phyloP scores from a whole-genome alignment of 768 basidiomycete species.

The Lactarius hatsudake region DNA sequence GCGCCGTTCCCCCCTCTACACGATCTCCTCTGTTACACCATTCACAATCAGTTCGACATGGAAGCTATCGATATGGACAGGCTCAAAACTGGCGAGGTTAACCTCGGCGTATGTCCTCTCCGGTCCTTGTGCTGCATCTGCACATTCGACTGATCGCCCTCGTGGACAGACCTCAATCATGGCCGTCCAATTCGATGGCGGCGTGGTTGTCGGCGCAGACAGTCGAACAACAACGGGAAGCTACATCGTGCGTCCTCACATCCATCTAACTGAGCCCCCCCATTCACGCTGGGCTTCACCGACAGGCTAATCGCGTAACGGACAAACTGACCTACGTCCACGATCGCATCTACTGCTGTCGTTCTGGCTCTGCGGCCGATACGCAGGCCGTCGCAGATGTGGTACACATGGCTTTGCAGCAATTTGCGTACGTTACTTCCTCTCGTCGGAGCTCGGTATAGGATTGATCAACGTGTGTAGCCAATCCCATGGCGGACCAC shows the following conservation, averaged over 20 bases:
- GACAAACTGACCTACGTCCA: slow-evolving; percentile 97
- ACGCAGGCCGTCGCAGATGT: slow-evolving; percentile 95
- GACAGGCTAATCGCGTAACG: slow-evolving; percentile 93
- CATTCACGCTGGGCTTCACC: background rate
- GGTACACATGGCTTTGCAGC: slow-evolving; percentile 79
- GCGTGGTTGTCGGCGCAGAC: slow-evolving; percentile 96
- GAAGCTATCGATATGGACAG: slow-evolving; percentile 73
- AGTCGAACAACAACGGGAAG: slow-evolving; percentile 94
- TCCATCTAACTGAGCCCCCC: background rate
- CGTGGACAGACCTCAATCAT: slow-evolving; percentile 90
- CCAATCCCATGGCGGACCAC: slow-evolving; percentile 53
- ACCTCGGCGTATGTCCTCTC: slow-evolving; percentile 79
- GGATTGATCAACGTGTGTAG: slow-evolving; percentile 34
- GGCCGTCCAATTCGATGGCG: slow-evolving; percentile 95
- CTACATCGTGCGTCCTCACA: slow-evolving; percentile 71
- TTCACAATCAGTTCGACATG: slow-evolving; percentile 39
- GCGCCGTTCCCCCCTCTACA: slow-evolving; percentile 11
- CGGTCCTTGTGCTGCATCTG: background rate
- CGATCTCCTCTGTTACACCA: slow-evolving; percentile 28
- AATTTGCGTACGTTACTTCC: slow-evolving; percentile 54
- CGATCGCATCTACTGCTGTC: slow-evolving; percentile 98
- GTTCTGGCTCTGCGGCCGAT: slow-evolving; percentile 96
- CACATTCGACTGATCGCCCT: background rate
- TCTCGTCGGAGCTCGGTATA: background rate
- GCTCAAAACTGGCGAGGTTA: slow-evolving; percentile 93